Evolutionary conservation across 1,139 yeast genomes (phyloP), one percentile per base, ranked within the genome.

Genomic region (Suhomyces yuchorum): DNA sequence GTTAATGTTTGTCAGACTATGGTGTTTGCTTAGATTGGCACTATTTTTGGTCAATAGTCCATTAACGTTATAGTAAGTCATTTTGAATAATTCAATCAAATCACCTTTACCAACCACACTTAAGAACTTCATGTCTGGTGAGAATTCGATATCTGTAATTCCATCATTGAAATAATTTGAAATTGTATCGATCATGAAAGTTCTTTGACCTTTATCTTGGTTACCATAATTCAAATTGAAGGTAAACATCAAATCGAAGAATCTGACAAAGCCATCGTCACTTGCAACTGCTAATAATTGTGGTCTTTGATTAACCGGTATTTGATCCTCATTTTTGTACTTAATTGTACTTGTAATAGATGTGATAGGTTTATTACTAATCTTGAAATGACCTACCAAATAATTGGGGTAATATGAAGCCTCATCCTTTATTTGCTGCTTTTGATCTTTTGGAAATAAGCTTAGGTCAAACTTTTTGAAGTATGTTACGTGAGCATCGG

Each of bases 161-260:
- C 92, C 91, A 36, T 85, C 89, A 40, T 60, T 61, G 60, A 84
- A 88, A 59, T 84, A 85, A 42, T 87, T 79, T 5, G 89, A 82
- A 39, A 83, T 64, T 1, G 85, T 70, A 59, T 86, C 95, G 1
- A 82, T 71, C 4, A 85, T 32, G 9, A 49, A 37, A 6, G 56
- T 40, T 37, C 47, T 49, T 22, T 54, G 45, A n/a, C 39, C 35
- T 22, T 40, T 55, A 23, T 43, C 42, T 11, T 18, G 24, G 8
- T 40, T 32, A 5, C 56, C 61, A 24, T 53, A 51, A 9, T 58
- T 47, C 24, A 28, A 30, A 23, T 46, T 32, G 33, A 44, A 22
- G 65, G 67, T 46, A 26, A 53, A 54, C 38, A 56, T 53, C 43
- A 83, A 62, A 60, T 85, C 87, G 38, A 87, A 66, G 24, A 87